A percentile compares a stretch with the other conserved stretches of the same genome.
These are phyloP conservation scores for Prunus yedoensis DNA, from an alignment of 331 rosid genomes.

Conservation along the genomic window DNA sequence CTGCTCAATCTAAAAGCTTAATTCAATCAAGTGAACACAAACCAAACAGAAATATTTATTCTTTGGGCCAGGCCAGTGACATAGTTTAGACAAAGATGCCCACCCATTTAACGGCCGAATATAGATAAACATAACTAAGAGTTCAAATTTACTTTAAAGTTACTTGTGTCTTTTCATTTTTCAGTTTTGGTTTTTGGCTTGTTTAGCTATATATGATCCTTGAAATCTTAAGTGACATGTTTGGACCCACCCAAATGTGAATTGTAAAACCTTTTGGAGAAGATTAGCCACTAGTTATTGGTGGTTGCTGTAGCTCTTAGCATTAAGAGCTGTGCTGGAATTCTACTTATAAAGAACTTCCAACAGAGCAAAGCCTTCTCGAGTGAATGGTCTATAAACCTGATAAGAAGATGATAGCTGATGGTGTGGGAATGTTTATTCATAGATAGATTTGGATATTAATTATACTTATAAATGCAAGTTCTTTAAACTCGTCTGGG, in stretches of 20 bases:
- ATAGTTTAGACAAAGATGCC: not conserved
- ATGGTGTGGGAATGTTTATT: constrained; percentile 32
- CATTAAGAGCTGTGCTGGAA: constrained; percentile 33
- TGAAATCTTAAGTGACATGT: constrained; percentile 26
- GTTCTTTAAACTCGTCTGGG: constrained; percentile 26
- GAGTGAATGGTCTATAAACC: constrained; percentile 32
- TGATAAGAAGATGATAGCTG: constrained; percentile 39
- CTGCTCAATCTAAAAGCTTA: not conserved
- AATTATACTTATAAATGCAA: constrained; percentile 26
- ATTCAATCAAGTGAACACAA: constrained; percentile 6
- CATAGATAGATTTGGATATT: constrained; percentile 17
- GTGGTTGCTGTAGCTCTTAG: constrained; percentile 63
- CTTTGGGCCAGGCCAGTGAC: not conserved
- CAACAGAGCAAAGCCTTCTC: constrained; percentile 20
- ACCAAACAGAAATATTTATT: not conserved
- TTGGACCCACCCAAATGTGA: constrained; percentile 40
- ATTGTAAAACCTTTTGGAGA: constrained; percentile 40
- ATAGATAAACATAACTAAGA: constrained; percentile 13
- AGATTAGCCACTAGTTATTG: constrained; percentile 75
- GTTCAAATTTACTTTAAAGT: constrained; percentile 53
- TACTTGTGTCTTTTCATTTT: constrained; percentile 27
- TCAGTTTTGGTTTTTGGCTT: constrained; percentile 41
- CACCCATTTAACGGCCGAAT: not conserved
- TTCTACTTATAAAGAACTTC: constrained; percentile 30
- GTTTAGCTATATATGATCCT: constrained; percentile 34